phyloP scores from a whole-genome alignment of 805 yeast genomes.

The Wickerhamiella occidentalis region DNA sequence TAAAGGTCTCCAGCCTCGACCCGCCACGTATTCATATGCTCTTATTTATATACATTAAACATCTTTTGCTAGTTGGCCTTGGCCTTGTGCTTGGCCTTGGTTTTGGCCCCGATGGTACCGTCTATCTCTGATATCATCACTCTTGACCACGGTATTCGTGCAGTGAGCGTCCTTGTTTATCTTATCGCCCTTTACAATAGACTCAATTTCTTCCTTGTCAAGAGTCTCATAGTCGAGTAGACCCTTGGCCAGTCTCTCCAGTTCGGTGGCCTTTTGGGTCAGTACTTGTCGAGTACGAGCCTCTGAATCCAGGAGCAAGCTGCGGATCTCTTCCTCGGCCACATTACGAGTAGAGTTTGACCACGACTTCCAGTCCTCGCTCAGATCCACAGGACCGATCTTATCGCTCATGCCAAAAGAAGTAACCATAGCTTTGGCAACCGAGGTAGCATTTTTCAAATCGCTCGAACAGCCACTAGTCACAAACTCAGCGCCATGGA shows the following conservation, averaged over 20 bases:
- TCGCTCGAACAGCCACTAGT: constrained; percentile 95
- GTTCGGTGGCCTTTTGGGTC: constrained; percentile 48
- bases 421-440: constrained; percentile 94
- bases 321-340: constrained; percentile 88
- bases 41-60: neutral
- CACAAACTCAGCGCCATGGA: constrained; percentile 82
- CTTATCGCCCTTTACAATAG: constrained; percentile 67
- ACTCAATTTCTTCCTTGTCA: constrained; percentile 80
- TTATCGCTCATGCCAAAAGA: constrained; percentile 91
- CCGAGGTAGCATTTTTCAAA: constrained; percentile 74
- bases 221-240: constrained; percentile 90
- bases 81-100: constrained; percentile 8
- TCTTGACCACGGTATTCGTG: constrained; percentile 62
- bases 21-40: neutral
- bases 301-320: constrained; percentile 61
- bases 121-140: constrained; percentile 26
- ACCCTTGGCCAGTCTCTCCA: constrained; percentile 83
- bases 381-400: constrained; percentile 82
- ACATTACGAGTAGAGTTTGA: constrained; percentile 73
- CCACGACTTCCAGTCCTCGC: constrained; percentile 94
- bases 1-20: no score
- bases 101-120: constrained; percentile 12
- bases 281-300: constrained; percentile 63
- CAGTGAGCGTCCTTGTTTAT: constrained; percentile 51
- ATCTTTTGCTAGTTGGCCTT: neutral